Conservation (phyloP, 2,329 filamentous ascomycete genomes). For the Magnaporthiopsis rhizophila region DNA sequence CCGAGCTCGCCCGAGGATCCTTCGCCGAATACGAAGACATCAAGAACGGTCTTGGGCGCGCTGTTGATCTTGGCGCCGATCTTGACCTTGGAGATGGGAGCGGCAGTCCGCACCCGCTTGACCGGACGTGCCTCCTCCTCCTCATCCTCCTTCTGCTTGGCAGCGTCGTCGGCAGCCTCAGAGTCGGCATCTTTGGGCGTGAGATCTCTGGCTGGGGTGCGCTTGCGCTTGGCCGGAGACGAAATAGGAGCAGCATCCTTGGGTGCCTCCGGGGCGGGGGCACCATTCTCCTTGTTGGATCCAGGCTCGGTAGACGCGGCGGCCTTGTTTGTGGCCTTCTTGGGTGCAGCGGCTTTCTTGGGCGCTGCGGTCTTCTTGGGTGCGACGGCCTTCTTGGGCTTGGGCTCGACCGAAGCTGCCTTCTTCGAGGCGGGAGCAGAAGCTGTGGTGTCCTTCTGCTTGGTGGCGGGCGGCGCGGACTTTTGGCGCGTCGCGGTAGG, state of each 20-base stretch:
- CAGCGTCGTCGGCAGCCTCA: constrained; percentile 1
- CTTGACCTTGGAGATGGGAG: constrained; percentile 26
- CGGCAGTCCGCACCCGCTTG: constrained; percentile 14
- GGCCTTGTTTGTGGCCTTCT: constrained; percentile 1
- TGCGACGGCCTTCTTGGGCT: constrained; percentile 4
- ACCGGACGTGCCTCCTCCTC: constrained; percentile 11
- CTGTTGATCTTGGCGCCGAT: constrained; percentile 46
- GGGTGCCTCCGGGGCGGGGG: constrained; percentile 14
- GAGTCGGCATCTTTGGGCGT: constrained; percentile 6
- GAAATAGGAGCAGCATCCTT: constrained; percentile 1
- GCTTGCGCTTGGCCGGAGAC: constrained; percentile 8
- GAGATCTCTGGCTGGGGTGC: neutral
- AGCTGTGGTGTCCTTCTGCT: constrained; percentile 11
- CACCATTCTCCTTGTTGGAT: constrained; percentile 13
- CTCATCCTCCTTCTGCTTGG: constrained; percentile 11
- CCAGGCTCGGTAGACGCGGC: constrained; percentile 11
- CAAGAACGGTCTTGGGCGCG: constrained; percentile 53
- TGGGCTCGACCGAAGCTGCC: constrained; percentile 9
- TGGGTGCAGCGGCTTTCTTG: constrained; percentile 9
- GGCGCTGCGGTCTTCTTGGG: constrained; percentile 9
- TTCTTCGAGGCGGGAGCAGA: constrained; percentile 3
- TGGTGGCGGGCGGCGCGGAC: constrained; percentile 5
- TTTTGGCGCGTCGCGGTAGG: constrained; percentile 2
- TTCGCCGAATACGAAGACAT: constrained; percentile 75
- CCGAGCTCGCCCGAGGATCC: constrained; percentile 76